A percentile compares a stretch with the other conserved stretches of the same genome.
phyloP scores from a whole-genome alignment of 225 moss, liverwort and hornwort genomes.

The Marchantia polymorpha region DNA sequence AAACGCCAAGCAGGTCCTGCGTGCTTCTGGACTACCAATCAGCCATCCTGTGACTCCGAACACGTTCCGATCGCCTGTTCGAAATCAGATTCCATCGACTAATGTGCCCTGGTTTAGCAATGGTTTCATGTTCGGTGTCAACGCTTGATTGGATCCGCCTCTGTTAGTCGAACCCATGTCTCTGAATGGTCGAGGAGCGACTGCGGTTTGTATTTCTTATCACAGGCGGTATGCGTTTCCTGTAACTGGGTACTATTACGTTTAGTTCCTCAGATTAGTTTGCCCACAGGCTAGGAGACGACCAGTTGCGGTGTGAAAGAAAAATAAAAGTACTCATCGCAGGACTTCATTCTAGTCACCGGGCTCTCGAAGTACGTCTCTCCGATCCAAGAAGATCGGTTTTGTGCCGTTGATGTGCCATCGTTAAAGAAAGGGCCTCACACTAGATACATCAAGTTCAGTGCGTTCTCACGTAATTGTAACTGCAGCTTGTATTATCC shows the following conservation, averaged over 20 bases:
- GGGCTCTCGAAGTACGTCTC: background rate
- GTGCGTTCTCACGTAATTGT: background rate
- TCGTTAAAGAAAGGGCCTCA: background rate
- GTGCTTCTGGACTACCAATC: conserved; percentile 51
- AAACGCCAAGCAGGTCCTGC: conserved; percentile 56
- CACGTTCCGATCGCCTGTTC: conserved; percentile 57
- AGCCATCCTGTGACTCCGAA: conserved; percentile 57
- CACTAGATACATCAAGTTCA: background rate
- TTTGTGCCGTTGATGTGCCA: background rate
- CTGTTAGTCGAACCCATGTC: background rate
- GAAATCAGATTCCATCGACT: conserved; percentile 51
- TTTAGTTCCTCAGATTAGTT: background rate
- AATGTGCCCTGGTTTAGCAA: conserved; percentile 64
- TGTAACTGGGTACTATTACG: background rate
- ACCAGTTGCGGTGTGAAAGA: background rate
- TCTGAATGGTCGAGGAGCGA: background rate
- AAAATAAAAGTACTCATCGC: background rate
- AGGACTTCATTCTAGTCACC: background rate
- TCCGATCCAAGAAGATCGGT: background rate
- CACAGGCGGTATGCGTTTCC: background rate
- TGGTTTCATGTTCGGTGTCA: conserved; percentile 60
- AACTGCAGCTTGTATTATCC: background rate
- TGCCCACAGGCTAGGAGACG: background rate
- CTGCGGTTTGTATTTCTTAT: background rate
- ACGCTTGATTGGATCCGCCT: conserved; percentile 27